These are phyloP conservation scores for Cryptococcus sp. DNA, from an alignment of 1,284 basidiomycete species.

Conservation along the genomic window DNA sequence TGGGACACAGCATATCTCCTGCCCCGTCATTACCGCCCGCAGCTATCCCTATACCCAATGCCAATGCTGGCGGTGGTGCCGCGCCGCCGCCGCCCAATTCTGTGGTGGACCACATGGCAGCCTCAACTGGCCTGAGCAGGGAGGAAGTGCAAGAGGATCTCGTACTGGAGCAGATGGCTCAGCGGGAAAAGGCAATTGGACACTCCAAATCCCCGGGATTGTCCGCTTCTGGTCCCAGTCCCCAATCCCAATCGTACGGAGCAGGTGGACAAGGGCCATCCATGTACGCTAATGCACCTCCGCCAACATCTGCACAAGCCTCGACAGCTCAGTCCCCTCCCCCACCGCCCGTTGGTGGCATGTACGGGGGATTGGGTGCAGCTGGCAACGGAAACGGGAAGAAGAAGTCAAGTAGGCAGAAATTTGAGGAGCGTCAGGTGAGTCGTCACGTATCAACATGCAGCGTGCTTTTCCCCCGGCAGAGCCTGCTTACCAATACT, in stretches of 20 bases:
- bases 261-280: not conserved
- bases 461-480: not conserved
- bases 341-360: conserved; percentile 6
- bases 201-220: conserved; percentile 7
- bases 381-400: conserved; percentile 26
- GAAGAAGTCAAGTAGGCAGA: conserved; percentile 67
- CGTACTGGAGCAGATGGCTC: conserved; percentile 32
- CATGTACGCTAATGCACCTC: not conserved
- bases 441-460: conserved; percentile 24
- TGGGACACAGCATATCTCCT: not conserved
- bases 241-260: not conserved
- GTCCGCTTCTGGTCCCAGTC: not conserved
- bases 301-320: not conserved
- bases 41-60: not conserved
- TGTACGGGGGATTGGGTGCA: conserved; percentile 5
- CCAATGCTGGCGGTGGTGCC: not conserved
- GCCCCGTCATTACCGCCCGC: not conserved
- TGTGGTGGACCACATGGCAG: not conserved
- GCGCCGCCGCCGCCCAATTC: not conserved
- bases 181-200: conserved; percentile 29
- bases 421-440: conserved; percentile 79
- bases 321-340: not conserved
- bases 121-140: conserved; percentile 13
- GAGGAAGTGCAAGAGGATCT: conserved; percentile 25
- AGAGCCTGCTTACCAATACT: not conserved